phyloP scores from a whole-genome alignment of 2,329 filamentous ascomycete genomes.

The Beauveria medogensis region DNA sequence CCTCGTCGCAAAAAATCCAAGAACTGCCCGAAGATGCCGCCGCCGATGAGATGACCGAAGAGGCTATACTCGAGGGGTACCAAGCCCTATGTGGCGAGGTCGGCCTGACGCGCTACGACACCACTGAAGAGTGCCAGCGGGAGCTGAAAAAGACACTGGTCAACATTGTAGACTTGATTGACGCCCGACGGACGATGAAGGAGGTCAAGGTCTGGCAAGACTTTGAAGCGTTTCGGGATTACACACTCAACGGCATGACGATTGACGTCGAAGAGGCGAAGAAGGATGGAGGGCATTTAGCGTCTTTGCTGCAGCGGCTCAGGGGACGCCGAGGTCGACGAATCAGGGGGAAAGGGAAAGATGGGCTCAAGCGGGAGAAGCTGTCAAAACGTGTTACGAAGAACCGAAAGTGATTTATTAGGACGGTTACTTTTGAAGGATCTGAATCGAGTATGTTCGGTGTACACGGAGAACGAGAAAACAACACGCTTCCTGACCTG shows the following conservation, averaged over 20 bases:
- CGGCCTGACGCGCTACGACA: slow-evolving; percentile 15
- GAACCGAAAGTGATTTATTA: neutral
- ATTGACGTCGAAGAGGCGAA: slow-evolving; percentile 18
- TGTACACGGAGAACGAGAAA: neutral
- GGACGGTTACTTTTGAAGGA: neutral
- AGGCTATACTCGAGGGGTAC: slow-evolving; percentile 19
- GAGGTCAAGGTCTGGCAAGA: slow-evolving; percentile 20
- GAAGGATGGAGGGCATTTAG: slow-evolving; percentile 16
- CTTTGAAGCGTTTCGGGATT: slow-evolving; percentile 19
- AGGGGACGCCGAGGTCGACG: neutral
- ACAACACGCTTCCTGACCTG: neutral
- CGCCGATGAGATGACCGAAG: neutral
- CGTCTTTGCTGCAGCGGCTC: slow-evolving; percentile 17
- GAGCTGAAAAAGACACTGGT: slow-evolving; percentile 20
- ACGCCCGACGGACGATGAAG: slow-evolving; percentile 19
- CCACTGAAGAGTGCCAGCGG: slow-evolving; percentile 17
- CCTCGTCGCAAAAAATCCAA: slow-evolving; percentile 13
- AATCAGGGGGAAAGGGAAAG: slow-evolving; percentile 45
- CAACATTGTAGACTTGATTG: slow-evolving; percentile 26
- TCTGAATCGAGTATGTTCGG: neutral
- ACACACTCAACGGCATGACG: slow-evolving; percentile 18
- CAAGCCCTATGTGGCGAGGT: slow-evolving; percentile 22
- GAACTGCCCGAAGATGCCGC: neutral
- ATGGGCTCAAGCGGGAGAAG: neutral
- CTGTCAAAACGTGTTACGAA: neutral